These are phyloP conservation scores for Aeschynomene evenia DNA, from an alignment of 306 rosid species.

Conservation along the genomic window DNA sequence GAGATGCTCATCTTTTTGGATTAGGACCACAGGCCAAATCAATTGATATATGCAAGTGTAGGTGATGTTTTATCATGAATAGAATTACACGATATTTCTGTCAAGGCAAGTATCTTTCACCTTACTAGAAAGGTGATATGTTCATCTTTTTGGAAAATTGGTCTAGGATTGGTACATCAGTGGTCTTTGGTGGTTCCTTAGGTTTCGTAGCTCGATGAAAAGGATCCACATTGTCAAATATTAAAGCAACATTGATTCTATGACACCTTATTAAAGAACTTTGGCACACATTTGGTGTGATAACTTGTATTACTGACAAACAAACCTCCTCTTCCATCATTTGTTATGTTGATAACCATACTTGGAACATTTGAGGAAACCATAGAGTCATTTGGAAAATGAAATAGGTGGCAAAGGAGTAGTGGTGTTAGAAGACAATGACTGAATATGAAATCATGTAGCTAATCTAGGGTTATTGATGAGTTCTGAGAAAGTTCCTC, in stretches of 20 bases:
- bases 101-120: background rate
- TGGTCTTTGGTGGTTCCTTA: constrained; percentile 22
- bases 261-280: constrained; percentile 52
- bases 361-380: constrained; percentile 53
- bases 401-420: constrained; percentile 42
- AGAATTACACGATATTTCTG: background rate
- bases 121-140: constrained; percentile 10
- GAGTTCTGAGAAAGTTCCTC: constrained; percentile 51
- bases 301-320: constrained; percentile 53
- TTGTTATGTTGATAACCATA: constrained; percentile 49
- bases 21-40: background rate
- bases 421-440: constrained; percentile 55
- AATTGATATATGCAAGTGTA: constrained; percentile 3
- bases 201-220: constrained; percentile 4
- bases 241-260: constrained; percentile 47
- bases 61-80: constrained; percentile 29
- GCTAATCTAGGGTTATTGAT: constrained; percentile 23
- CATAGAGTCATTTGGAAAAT: constrained; percentile 54
- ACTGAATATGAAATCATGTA: constrained; percentile 47
- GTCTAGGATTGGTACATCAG: constrained; percentile 16
- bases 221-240: constrained; percentile 22
- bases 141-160: constrained; percentile 23
- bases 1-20: no score
- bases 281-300: constrained; percentile 48
- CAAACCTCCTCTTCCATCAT: constrained; percentile 40